Evolutionary conservation across 495 filamentous ascomycete genomes (phyloP), one percentile per base, ranked within the genome.

Genomic region (Letharia columbiana): DNA sequence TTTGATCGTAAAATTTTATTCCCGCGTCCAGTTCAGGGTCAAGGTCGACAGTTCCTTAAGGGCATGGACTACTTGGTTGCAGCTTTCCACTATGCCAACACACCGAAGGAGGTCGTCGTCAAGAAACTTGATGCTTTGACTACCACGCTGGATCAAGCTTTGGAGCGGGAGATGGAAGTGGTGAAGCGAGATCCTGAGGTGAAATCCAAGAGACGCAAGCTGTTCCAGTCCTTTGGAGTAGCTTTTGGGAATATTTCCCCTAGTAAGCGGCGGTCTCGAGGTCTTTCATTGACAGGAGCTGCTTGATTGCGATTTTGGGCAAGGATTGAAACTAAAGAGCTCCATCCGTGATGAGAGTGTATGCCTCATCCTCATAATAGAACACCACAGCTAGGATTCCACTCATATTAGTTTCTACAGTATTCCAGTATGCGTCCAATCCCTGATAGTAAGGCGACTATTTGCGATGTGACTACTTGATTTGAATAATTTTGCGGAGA

Each of bases 111-210:
- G 3, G 23, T 8, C 12, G n/a, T 62, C 20, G 17, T 37, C 10
- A 20, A 37, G 31, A 66, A 66, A 23, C 57, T 56, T 12, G 57
- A 66, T 33, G 37, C 13, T 3, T 37, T 66, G 15, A n/a, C 23
- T 2, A 12, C n/a, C n/a, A 23, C 42, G 4, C 12, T 66, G 17
- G 44, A 54, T 31, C 28, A 50, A 23, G 41, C 62, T 28, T 13
- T 67, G 37, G 44, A 67, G 12, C 42, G 42, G 42, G 23, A 56
- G 7, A 35, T 10, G 37, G 47, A 66, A 7, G 12, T 40, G 6
- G n/a, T 66, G 20, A 66, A 54, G 41, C 3, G 59, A 10, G 59
- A 61, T 56, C 58, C 58, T 15, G 42, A 66, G 33, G 54, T 66
- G 12, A 23, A 11, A 42, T 8, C 2, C 1, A 66, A 57, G 65